phyloP scores from a whole-genome alignment of 2,329 filamentous ascomycete genomes.

The Phyllosticta citribraziliensis region DNA sequence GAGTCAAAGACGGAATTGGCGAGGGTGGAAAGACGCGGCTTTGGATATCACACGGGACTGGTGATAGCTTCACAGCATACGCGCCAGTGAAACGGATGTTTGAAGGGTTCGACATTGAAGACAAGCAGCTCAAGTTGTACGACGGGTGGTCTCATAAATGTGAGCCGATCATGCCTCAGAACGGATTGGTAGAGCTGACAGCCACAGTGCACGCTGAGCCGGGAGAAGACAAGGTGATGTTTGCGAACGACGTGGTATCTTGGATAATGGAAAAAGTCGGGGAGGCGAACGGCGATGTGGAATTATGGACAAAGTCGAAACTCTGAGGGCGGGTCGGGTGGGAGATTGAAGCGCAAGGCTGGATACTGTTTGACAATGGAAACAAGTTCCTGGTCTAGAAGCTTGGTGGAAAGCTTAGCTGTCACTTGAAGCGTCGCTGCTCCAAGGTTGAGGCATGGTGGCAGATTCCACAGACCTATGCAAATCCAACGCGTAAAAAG shows the following conservation, averaged over 20 bases:
- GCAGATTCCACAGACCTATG: background rate
- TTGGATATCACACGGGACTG: slow-evolving; percentile 68
- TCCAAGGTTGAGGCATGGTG: background rate
- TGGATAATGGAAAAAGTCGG: slow-evolving; percentile 27
- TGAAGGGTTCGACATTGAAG: slow-evolving; percentile 46
- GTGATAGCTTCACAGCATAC: slow-evolving; percentile 59
- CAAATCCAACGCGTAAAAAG: background rate
- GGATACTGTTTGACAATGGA: background rate
- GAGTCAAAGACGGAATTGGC: slow-evolving; percentile 30
- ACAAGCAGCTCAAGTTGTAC: slow-evolving; percentile 64
- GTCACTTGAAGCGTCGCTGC: background rate
- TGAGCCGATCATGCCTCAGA: slow-evolving; percentile 21
- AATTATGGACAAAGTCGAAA: slow-evolving; percentile 23
- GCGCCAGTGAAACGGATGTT: slow-evolving; percentile 55
- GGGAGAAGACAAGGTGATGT: slow-evolving; percentile 23
- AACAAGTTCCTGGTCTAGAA: background rate
- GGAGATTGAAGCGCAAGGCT: background rate
- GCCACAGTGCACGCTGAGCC: slow-evolving; percentile 28
- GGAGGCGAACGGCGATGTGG: slow-evolving; percentile 19
- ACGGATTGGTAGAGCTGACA: background rate
- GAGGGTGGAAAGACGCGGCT: slow-evolving; percentile 52
- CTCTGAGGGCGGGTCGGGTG: slow-evolving; percentile 14
- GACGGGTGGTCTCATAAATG: slow-evolving; percentile 69
- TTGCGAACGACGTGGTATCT: slow-evolving; percentile 24
- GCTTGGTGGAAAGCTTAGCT: background rate